These are phyloP conservation scores for Coriolopsis trogii DNA, from an alignment of 1,284 basidiomycete genomes.

Conservation along the genomic window DNA sequence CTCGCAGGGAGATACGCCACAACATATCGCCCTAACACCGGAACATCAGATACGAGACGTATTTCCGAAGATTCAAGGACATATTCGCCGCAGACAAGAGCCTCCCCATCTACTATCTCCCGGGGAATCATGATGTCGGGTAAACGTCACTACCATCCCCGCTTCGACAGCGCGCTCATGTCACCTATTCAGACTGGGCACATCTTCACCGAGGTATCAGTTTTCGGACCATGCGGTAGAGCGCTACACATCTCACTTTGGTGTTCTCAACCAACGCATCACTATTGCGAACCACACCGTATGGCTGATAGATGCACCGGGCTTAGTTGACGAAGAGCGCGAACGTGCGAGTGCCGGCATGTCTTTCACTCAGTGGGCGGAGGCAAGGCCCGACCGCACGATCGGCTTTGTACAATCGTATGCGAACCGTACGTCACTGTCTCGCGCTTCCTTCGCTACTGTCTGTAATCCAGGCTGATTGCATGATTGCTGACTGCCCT, in stretches of 20 bases:
- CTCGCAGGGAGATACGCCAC: too few relatives aligned
- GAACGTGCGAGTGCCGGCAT: slow-evolving; percentile 51
- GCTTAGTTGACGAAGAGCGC: slow-evolving; percentile 81
- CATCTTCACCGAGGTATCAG: slow-evolving; percentile 38
- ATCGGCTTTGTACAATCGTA: slow-evolving; percentile 70
- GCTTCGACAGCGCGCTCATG: slow-evolving; percentile 3
- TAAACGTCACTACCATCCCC: slow-evolving; percentile 30
- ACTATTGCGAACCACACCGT: slow-evolving; percentile 72
- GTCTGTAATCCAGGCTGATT: not conserved
- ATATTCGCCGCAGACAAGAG: slow-evolving; percentile 54
- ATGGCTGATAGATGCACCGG: slow-evolving; percentile 75
- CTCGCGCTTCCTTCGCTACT: not conserved
- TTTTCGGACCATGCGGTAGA: slow-evolving; percentile 64
- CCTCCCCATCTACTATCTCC: slow-evolving; percentile 67
- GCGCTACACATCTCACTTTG: slow-evolving; percentile 72
- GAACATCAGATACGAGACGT: slow-evolving; percentile 67
- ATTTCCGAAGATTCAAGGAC: slow-evolving; percentile 65
- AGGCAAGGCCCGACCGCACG: slow-evolving; percentile 54
- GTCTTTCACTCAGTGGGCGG: slow-evolving; percentile 59
- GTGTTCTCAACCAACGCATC: slow-evolving; percentile 55
- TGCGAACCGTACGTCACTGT: slow-evolving; percentile 45
- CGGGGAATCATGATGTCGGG: slow-evolving; percentile 91
- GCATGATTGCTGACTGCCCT: slow-evolving; percentile 1
- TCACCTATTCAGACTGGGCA: slow-evolving; percentile 53
- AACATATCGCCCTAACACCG: not conserved